A percentile compares a stretch with the other conserved stretches of the same genome.
Evolutionary conservation across 2,329 filamentous ascomycete genomes (phyloP).

Genomic region (Pyrenophora tritici-repentis): DNA sequence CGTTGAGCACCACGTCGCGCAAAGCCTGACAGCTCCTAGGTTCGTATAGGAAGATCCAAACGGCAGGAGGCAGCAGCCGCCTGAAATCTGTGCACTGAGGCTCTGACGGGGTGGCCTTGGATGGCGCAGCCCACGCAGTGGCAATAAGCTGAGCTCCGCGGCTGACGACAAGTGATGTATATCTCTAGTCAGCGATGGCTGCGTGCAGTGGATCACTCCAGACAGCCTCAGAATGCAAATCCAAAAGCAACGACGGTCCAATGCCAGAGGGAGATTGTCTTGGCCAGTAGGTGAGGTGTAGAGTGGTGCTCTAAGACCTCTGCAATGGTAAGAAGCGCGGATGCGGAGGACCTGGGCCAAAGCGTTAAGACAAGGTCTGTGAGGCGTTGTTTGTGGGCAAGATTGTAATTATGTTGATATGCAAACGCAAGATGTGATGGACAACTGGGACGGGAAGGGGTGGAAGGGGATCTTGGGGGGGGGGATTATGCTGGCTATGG

Average conservation of each 20-base stretch:
- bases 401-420: slow-evolving; percentile 23
- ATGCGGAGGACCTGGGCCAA: slow-evolving; percentile 41
- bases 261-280: slow-evolving; percentile 27
- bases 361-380: slow-evolving; percentile 45
- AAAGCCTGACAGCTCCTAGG: slow-evolving; percentile 36
- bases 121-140: slow-evolving; percentile 35
- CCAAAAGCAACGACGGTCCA: slow-evolving; percentile 25
- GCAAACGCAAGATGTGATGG: slow-evolving; percentile 28
- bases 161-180: slow-evolving; percentile 26
- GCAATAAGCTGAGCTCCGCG: slow-evolving; percentile 42
- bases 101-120: slow-evolving; percentile 33
- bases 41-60: slow-evolving; percentile 25
- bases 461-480: slow-evolving; percentile 9
- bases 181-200: slow-evolving; percentile 22
- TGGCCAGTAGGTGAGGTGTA: slow-evolving; percentile 31
- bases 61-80: slow-evolving; percentile 25
- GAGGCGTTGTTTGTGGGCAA: slow-evolving; percentile 30
- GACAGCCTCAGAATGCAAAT: slow-evolving; percentile 29
- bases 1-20: slow-evolving; percentile 43
- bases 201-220: slow-evolving; percentile 26
- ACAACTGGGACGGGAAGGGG: slow-evolving; percentile 15
- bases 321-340: slow-evolving; percentile 38
- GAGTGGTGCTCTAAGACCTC: slow-evolving; percentile 36
- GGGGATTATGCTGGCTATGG: not conserved
- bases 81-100: slow-evolving; percentile 34